phyloP scores from a whole-genome alignment of 2,329 filamentous ascomycete species.

The Penicillium decumbens region DNA sequence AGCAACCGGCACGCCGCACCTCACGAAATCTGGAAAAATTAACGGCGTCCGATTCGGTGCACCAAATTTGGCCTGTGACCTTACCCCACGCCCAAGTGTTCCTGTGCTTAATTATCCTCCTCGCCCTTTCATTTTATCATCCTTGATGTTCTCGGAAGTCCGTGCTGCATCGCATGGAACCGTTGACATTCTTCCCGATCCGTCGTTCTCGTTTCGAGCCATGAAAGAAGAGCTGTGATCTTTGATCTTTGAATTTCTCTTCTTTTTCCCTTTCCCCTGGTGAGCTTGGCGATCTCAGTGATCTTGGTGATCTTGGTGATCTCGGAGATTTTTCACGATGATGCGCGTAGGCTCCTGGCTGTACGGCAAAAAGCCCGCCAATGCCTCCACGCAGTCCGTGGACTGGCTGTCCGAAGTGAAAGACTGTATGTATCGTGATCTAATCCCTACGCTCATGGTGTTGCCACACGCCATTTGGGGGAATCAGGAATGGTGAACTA shows the following conservation, averaged over 20 bases:
- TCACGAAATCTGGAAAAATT: conserved; percentile 6
- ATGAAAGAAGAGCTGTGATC: background rate
- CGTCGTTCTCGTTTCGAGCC: conserved; percentile 14
- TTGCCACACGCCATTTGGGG: background rate
- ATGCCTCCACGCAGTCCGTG: conserved; percentile 51
- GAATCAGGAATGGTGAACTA: background rate
- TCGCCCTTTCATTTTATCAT: background rate
- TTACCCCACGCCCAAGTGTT: background rate
- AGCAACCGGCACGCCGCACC: conserved; percentile 9
- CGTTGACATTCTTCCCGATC: conserved; percentile 27
- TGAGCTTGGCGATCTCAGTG: background rate
- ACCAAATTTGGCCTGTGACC: background rate
- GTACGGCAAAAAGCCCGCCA: conserved; percentile 41
- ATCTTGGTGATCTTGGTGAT: background rate
- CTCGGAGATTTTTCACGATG: conserved; percentile 25
- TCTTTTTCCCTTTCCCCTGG: background rate
- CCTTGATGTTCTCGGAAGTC: conserved; percentile 22
- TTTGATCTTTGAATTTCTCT: background rate
- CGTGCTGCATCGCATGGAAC: conserved; percentile 22
- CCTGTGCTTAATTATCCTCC: background rate
- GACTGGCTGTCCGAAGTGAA: conserved; percentile 56
- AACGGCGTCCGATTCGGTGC: background rate
- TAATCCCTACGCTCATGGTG: background rate
- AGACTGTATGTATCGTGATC: conserved; percentile 35
- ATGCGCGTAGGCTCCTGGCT: conserved; percentile 44